Percentiles rank a stretch among this genome's conserved stretches.
Evolutionary conservation across 2,329 filamentous ascomycete genomes (phyloP).

Genomic region (Neocucurbitaria cava): DNA sequence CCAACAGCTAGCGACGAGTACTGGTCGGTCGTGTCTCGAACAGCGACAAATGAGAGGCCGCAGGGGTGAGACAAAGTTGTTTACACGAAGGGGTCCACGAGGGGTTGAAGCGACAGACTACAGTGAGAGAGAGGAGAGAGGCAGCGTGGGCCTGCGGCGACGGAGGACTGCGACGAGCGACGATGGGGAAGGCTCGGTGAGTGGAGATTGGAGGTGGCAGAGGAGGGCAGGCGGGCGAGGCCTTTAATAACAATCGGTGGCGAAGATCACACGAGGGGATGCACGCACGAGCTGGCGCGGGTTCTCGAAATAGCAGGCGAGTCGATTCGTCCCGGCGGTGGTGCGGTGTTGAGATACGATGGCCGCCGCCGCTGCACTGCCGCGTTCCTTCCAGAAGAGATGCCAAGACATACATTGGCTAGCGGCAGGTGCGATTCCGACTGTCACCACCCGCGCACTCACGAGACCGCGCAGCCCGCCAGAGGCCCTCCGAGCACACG

Average conservation of each 20-base stretch:
- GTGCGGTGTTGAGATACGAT: constrained; percentile 17
- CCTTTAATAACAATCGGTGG: constrained; percentile 25
- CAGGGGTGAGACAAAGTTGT: constrained; percentile 10
- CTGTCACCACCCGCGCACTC: constrained; percentile 2
- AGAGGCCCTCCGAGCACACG: constrained; percentile 14
- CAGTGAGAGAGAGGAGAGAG: constrained; percentile 6
- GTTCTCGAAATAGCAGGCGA: constrained; percentile 15
- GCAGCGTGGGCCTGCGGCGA: constrained; percentile 2
- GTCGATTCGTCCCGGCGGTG: constrained; percentile 7
- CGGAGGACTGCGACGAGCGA: constrained; percentile 2
- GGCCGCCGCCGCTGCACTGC: constrained; percentile 4
- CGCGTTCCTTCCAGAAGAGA: constrained; percentile 4
- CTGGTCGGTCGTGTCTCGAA: constrained; percentile 9
- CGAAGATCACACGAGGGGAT: constrained; percentile 14
- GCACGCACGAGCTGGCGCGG: constrained; percentile 19
- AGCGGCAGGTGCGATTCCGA: constrained; percentile 2
- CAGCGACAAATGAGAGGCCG: constrained; percentile 10
- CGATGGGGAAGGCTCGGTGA: not conserved
- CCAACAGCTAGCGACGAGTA: constrained; percentile 5
- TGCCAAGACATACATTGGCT: not conserved
- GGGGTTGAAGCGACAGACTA: constrained; percentile 19
- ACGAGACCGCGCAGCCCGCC: constrained; percentile 6
- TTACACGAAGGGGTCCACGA: constrained; percentile 4
- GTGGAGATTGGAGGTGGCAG: not conserved
- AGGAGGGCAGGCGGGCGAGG: constrained; percentile 3